Base-by-base conservation (phyloP, 495 filamentous ascomycete genomes). In the Aspergillus sparsus region DNA sequence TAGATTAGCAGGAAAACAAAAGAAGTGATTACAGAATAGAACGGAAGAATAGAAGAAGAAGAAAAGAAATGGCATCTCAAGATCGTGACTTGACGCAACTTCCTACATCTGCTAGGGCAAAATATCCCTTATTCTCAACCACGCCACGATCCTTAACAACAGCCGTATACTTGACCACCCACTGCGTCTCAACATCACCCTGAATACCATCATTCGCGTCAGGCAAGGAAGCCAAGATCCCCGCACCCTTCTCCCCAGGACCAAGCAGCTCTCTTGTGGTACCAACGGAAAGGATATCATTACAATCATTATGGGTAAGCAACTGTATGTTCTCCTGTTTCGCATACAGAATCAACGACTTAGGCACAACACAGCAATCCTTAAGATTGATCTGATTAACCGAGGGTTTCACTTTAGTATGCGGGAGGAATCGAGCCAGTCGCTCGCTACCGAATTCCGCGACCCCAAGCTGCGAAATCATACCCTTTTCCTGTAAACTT, bases 121-220 rank as follows among this genome's bases (percentile, higher is more conserved):
- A 96, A 73, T 96, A 97, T 12, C 94, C 94, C 78, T 98, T 98
- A 68, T 94, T 96, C 82, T 99, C 94, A 53, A 99, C 91, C 5
- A 98, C 94, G 0, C 94, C 95, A n/a, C 94, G 80, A 71, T 97
- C 87, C 70, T 89, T 90, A 33, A 97, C 91, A n/a, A 98, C 92
- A 6, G 95, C 95, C 18, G 95, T 98, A 73, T 99, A 99, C 71
- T 98, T 98, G 57, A 93, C 87, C 34, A 97, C 94, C 93, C 93
- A 99, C 63, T 91, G 86, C 12, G 94, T 92, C 62, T 83, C 80
- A 47, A 98, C 78, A 53, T 96, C 85, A 11, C 91, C 90, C 62
- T 83, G 83, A 54, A 94, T 76, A 0, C 77, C 81, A 57, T 74
- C 72, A 1, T 63, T 57, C 5, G 70, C 75, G 27, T 78, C 72